phyloP scores from a whole-genome alignment of 768 basidiomycete genomes.

The Rhizopogon vinicolor region DNA sequence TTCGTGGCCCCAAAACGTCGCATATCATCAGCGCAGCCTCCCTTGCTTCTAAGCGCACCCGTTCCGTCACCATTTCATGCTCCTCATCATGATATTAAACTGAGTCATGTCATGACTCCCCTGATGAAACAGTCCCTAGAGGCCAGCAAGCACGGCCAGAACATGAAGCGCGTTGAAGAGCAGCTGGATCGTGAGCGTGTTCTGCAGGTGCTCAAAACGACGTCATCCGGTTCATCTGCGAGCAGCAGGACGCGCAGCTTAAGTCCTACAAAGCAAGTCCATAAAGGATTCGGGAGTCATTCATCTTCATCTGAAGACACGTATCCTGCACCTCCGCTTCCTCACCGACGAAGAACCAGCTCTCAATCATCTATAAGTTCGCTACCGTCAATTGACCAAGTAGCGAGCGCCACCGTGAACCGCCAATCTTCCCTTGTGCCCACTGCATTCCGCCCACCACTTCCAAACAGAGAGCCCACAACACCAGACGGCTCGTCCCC shows the following conservation, averaged over 20 bases:
- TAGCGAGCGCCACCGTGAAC: constrained; percentile 33
- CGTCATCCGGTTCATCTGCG: constrained; percentile 28
- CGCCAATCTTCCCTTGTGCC: constrained; percentile 1
- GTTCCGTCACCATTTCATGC: constrained; percentile 4
- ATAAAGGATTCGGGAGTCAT: neutral
- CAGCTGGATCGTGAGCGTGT: constrained; percentile 66
- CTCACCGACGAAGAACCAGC: constrained; percentile 31
- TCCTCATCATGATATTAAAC: constrained; percentile 20
- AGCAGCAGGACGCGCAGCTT: constrained; percentile 23
- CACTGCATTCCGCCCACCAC: constrained; percentile 15
- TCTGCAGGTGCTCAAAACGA: constrained; percentile 67
- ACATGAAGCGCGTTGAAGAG: constrained; percentile 64
- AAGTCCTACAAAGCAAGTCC: constrained; percentile 22
- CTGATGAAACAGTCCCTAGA: constrained; percentile 73
- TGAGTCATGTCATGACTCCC: constrained; percentile 50
- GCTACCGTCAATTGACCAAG: constrained; percentile 35
- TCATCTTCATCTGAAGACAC: constrained; percentile 16
- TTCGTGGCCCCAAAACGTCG: constrained; percentile 15
- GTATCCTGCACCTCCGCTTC: constrained; percentile 27
- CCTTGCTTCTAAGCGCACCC: constrained; percentile 2
- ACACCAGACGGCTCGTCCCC: constrained; percentile 29
- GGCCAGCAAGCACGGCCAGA: constrained; percentile 68
- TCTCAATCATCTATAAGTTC: constrained; percentile 29
- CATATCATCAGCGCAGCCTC: constrained; percentile 6
- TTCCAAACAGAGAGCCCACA: constrained; percentile 17